Evolutionary conservation across 768 basidiomycete species (phyloP), one percentile per base, ranked within the genome.

Genomic region (Podaxis mareebaensis): DNA sequence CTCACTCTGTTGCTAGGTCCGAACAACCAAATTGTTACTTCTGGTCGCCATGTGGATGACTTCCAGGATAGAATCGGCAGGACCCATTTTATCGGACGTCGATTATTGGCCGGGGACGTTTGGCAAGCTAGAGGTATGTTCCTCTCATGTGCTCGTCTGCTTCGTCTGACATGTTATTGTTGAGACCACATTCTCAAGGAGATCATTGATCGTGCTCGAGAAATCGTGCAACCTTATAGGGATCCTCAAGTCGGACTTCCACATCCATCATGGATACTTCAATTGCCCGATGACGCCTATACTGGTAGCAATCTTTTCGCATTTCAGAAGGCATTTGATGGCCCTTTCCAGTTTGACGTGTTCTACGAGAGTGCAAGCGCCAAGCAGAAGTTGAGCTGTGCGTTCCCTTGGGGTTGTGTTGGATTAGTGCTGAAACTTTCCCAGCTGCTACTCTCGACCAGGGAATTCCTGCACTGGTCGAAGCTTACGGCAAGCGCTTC

Each of bases 291-390:
- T 68, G 89, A 93, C 53, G 78, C 86, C 7, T 82, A 87, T 60
- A 81, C 83, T 12, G 84, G 82, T 46, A 90, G 90, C 73, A 96
- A 95, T 70, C 79, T 97, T 28, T 95, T 83, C 70, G 95, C 91
- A 11, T 82, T 96, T 53, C 96, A 99, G 74, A 96, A 95, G 72
- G 79, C 80, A 4, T 94, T 91, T 65, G 89, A 93, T 11, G 94
- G 92, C 1, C 79, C 84, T 30, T 98, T 96, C 77, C 85, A 91
- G 63, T 95, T 96, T 71, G 96, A 99, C 68, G 82, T 98, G 15
- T 87, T 89, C 73, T 97, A 88, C 70, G 93, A 97, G 68, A 90
- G 90, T 61, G 85, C 75, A 30, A 92, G 89, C 68, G 79, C 83
- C 12, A 84, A 84, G 64, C 84, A 86, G 63, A 83, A 82, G 64